Percentiles rank a stretch among this genome's conserved stretches.
phyloP scores from a whole-genome alignment of 164 flowering plant genomes.

The Echeveria elegans region DNA sequence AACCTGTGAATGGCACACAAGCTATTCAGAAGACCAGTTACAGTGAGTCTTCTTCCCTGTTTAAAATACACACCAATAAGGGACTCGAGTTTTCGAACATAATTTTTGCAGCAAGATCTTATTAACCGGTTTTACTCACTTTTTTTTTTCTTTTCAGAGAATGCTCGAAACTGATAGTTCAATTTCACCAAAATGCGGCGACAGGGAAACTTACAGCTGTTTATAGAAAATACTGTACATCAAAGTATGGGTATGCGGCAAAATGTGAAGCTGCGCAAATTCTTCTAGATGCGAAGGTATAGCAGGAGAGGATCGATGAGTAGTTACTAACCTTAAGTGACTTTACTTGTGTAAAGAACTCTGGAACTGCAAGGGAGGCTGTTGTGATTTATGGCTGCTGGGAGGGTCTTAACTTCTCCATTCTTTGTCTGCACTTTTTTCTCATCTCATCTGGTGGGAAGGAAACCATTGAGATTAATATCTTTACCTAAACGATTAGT shows the following conservation, averaged over 20 bases:
- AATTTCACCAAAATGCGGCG: slow-evolving; percentile 41
- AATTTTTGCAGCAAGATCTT: not conserved
- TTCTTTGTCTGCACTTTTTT: slow-evolving; percentile 1
- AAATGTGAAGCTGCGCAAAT: slow-evolving; percentile 41
- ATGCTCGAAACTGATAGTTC: slow-evolving; percentile 42
- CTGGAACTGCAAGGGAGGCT: not conserved
- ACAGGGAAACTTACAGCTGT: slow-evolving; percentile 54
- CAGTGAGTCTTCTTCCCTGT: slow-evolving; percentile 23
- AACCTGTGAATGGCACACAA: slow-evolving; percentile 41
- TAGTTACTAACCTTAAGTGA: slow-evolving; percentile 6
- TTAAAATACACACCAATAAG: not conserved
- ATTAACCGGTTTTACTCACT: not conserved
- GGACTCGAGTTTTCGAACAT: no score
- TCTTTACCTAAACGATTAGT: no score
- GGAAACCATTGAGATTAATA: not conserved
- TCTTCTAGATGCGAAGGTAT: slow-evolving; percentile 20
- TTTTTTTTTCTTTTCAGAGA: slow-evolving; percentile 25
- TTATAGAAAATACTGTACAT: slow-evolving; percentile 40
- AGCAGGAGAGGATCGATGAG: not conserved
- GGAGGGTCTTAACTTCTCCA: not conserved
- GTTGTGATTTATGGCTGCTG: slow-evolving; percentile 4
- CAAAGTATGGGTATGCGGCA: slow-evolving; percentile 35
- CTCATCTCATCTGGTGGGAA: not conserved
- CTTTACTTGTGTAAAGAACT: slow-evolving; percentile 5
- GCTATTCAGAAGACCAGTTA: slow-evolving; percentile 38